Conservation (phyloP, 2,329 filamentous ascomycete genomes). For the Colletotrichum sp. region DNA sequence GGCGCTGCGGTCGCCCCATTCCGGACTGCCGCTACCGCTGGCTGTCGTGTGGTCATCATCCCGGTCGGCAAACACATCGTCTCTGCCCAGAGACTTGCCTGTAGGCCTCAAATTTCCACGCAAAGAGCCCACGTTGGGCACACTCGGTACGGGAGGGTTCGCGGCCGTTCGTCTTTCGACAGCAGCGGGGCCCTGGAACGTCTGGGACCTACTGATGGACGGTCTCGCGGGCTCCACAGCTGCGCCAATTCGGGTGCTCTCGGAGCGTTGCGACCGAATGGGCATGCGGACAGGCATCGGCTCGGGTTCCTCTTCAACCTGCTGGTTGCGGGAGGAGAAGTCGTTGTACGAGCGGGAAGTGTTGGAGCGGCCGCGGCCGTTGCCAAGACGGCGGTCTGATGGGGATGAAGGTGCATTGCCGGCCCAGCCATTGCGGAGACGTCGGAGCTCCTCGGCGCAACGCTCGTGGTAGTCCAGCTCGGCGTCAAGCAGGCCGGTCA, state of each 20-base stretch:
- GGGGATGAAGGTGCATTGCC: constrained; percentile 25
- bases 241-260: constrained; percentile 25
- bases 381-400: constrained; percentile 18
- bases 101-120: constrained; percentile 51
- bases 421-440: constrained; percentile 52
- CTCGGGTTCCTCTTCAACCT: constrained; percentile 27
- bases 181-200: constrained; percentile 36
- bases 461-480: constrained; percentile 92
- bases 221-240: constrained; percentile 40
- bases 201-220: constrained; percentile 39
- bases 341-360: constrained; percentile 48
- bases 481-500: constrained; percentile 83
- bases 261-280: constrained; percentile 38
- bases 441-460: constrained; percentile 80
- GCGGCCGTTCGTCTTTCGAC: constrained; percentile 15
- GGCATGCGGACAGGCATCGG: constrained; percentile 45
- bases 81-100: constrained; percentile 35
- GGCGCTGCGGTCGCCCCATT: constrained; percentile 54
- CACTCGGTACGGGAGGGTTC: constrained; percentile 3
- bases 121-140: constrained; percentile 37
- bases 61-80: constrained; percentile 51
- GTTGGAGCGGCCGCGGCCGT: constrained; percentile 49
- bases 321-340: constrained; percentile 34
- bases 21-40: constrained; percentile 56
- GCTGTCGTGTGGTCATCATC: constrained; percentile 54